These are phyloP conservation scores for Xylaria nigripes DNA, from an alignment of 495 filamentous ascomycete genomes.

Conservation along the genomic window DNA sequence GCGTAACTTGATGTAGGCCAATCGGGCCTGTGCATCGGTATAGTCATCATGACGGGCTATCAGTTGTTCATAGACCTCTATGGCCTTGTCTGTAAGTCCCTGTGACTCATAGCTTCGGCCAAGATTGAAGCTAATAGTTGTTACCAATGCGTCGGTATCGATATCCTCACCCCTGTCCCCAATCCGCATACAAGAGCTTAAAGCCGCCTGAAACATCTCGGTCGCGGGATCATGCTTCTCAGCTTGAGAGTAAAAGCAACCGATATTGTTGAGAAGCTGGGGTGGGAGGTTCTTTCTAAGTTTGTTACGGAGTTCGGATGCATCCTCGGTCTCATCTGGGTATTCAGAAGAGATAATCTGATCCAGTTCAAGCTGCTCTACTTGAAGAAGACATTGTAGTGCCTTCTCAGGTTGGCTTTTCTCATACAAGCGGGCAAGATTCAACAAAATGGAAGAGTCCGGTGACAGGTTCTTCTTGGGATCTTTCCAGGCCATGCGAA, in stretches of 20 bases:
- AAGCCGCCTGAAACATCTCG: constrained; percentile 76
- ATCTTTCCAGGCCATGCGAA: constrained; percentile 86
- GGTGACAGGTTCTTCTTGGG: constrained; percentile 66
- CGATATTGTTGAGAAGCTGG: constrained; percentile 93
- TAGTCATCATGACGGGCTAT: constrained; percentile 79
- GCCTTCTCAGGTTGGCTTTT: constrained; percentile 76
- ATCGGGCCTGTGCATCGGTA: constrained; percentile 75
- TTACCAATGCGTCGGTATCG: constrained; percentile 86
- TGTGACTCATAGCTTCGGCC: constrained; percentile 91
- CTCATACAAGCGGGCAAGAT: constrained; percentile 87
- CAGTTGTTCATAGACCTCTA: constrained; percentile 77
- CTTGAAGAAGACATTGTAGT: constrained; percentile 78
- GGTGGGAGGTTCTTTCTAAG: constrained; percentile 73
- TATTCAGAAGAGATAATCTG: constrained; percentile 59
- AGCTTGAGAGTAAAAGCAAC: constrained; percentile 81
- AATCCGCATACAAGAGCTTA: constrained; percentile 74
- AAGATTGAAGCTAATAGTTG: constrained; percentile 91
- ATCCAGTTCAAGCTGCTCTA: constrained; percentile 78
- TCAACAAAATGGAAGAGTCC: constrained; percentile 84
- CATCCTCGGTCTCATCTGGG: constrained; percentile 54
- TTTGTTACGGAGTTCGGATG: constrained; percentile 46
- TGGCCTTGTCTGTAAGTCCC: constrained; percentile 70
- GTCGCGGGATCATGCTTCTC: constrained; percentile 77
- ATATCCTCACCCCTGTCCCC: constrained; percentile 56
- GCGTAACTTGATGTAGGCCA: constrained; percentile 84